A percentile compares a stretch with the other conserved stretches of the same genome.
Conservation (phyloP, 2,329 filamentous ascomycete species). For the Diaporthe amygdali region DNA sequence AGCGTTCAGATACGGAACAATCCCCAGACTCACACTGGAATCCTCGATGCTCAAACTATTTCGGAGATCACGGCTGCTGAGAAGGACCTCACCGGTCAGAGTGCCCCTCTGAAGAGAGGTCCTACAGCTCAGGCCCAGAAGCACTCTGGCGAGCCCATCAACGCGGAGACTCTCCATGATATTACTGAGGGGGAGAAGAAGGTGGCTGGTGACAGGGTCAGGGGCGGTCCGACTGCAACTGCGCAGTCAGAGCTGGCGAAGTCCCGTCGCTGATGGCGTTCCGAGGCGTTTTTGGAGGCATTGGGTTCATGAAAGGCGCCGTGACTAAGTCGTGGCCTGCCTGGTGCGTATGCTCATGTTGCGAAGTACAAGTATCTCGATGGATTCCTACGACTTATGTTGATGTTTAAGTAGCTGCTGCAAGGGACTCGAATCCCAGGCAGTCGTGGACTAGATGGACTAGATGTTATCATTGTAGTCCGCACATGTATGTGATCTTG, state of each 20-base stretch:
- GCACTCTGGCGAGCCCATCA: slow-evolving; percentile 40
- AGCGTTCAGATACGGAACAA: not conserved
- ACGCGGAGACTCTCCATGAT: slow-evolving; percentile 40
- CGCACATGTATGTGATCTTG: too few species aligned
- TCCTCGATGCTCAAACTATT: slow-evolving; percentile 37
- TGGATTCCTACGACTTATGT: too few species aligned
- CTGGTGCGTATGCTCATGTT: not conserved
- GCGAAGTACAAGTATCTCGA: too few species aligned
- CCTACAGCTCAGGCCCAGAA: slow-evolving; percentile 47
- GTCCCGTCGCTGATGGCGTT: slow-evolving; percentile 7
- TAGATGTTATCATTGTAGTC: too few species aligned
- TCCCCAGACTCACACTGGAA: slow-evolving; percentile 27
- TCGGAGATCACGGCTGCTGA: slow-evolving; percentile 45
- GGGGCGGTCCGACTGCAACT: slow-evolving; percentile 43
- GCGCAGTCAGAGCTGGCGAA: slow-evolving; percentile 39
- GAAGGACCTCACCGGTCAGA: slow-evolving; percentile 41
- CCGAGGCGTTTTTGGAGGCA: too few species aligned
- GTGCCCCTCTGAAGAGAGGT: slow-evolving; percentile 40
- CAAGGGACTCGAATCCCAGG: too few species aligned
- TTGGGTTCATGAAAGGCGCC: not conserved
- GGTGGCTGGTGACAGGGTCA: slow-evolving; percentile 40
- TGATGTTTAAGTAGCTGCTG: too few species aligned
- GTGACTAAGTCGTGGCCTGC: not conserved
- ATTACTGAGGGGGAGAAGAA: slow-evolving; percentile 46
- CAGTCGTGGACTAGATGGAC: too few species aligned